phyloP scores from a whole-genome alignment of 257 asterid genomes.

The Verbena officinalis region DNA sequence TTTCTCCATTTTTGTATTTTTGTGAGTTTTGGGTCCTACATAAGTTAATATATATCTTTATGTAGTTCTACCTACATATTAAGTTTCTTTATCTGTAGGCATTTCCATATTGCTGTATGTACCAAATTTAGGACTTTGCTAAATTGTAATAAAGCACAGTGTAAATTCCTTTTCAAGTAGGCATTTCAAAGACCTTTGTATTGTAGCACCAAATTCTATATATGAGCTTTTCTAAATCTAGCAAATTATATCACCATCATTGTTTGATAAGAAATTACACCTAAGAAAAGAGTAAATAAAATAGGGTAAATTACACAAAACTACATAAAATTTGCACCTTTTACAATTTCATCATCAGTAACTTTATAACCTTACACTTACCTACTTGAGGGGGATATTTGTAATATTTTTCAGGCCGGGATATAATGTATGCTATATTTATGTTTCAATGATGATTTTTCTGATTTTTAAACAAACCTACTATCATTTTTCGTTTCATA shows the following conservation, averaged over 20 bases:
- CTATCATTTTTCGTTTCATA: no score
- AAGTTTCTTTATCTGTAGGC: conserved; percentile 10
- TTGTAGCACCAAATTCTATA: conserved; percentile 2
- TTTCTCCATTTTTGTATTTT: neutral
- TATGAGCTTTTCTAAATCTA: neutral
- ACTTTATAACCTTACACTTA: no score
- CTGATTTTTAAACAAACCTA: no score
- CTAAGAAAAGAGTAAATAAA: no score
- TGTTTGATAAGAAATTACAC: neutral
- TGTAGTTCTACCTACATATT: conserved; percentile 4
- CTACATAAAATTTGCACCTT: no score
- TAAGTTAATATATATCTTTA: neutral
- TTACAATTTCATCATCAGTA: no score
- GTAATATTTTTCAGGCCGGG: no score
- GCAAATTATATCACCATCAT: neutral
- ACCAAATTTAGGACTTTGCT: conserved; percentile 6
- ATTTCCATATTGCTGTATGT: neutral
- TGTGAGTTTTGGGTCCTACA: neutral
- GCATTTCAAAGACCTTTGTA: neutral
- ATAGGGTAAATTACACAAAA: no score
- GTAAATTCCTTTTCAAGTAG: neutral
- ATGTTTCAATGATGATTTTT: no score
- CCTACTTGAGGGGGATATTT: no score
- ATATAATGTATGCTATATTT: no score
- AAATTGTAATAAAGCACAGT: conserved; percentile 1